Conservation (phyloP, 306 rosid species). For the Gleditsia sinensis region DNA sequence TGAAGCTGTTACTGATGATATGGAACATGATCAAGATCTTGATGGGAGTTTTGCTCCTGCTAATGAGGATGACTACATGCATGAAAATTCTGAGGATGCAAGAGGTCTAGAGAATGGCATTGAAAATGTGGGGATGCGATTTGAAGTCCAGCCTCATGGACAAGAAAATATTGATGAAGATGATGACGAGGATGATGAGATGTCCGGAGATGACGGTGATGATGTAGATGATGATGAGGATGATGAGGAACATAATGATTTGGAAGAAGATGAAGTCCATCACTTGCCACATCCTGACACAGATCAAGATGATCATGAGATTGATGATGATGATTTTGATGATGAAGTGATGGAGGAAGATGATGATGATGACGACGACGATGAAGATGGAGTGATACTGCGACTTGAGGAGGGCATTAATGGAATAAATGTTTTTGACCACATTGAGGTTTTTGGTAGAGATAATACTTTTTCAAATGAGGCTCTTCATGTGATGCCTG, state of each 20-base stretch:
- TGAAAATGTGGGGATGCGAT: conserved; percentile 65
- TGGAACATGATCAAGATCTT: conserved; percentile 96
- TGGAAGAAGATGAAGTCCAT: conserved; percentile 87
- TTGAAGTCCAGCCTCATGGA: conserved; percentile 79
- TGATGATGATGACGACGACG: conserved; percentile 92
- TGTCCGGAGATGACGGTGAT: conserved; percentile 95
- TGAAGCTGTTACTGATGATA: conserved; percentile 90
- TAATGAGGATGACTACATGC: conserved; percentile 84
- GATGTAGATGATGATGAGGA: conserved; percentile 83
- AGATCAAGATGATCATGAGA: conserved; percentile 93
- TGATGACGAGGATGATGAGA: conserved; percentile 91
- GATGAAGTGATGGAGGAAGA: conserved; percentile 88
- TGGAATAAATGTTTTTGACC: conserved; percentile 95
- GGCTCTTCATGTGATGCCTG: conserved; percentile 92
- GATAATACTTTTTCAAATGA: conserved; percentile 84
- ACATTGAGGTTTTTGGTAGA: conserved; percentile 93
- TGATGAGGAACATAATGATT: conserved; percentile 91
- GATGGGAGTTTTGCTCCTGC: conserved; percentile 72
- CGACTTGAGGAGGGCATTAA: conserved; percentile 98
- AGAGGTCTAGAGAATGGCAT: conserved; percentile 69
- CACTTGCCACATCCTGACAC: conserved; percentile 90
- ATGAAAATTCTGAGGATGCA: conserved; percentile 72
- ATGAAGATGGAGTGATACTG: conserved; percentile 87
- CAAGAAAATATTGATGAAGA: conserved; percentile 83
- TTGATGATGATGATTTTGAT: conserved; percentile 90